Conservation (phyloP, 805 yeast species). For the Tetrapisispora iriomotensis region DNA sequence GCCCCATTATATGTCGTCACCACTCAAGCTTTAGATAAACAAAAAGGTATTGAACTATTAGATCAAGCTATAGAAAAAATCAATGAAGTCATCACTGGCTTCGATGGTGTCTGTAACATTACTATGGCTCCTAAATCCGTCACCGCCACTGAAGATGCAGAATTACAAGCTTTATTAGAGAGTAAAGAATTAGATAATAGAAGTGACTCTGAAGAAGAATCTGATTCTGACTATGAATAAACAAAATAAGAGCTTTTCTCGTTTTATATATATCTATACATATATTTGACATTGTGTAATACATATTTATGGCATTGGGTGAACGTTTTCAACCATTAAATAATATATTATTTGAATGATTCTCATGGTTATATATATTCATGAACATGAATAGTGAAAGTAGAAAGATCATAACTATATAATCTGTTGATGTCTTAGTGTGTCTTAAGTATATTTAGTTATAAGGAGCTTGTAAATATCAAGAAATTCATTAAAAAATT, state of each 20-base stretch:
- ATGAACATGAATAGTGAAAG: too few relatives aligned
- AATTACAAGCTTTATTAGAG: constrained; percentile 90
- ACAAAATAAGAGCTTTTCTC: too few relatives aligned
- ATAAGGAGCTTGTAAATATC: too few relatives aligned
- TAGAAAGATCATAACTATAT: too few relatives aligned
- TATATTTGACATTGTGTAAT: neutral
- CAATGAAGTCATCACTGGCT: constrained; percentile 52
- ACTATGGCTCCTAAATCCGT: constrained; percentile 99
- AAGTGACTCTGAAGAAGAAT: constrained; percentile 59
- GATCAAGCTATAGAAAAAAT: constrained; percentile 73
- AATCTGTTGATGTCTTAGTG: too few relatives aligned
- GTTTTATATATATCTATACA: too few relatives aligned
- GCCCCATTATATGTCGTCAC: constrained; percentile 94
- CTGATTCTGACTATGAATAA: constrained; percentile 24
- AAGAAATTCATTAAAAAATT: too few relatives aligned
- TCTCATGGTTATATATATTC: too few relatives aligned
- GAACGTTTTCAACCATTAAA: too few relatives aligned
- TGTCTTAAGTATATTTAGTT: too few relatives aligned
- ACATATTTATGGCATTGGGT: neutral
- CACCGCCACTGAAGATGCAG: constrained; percentile 96
- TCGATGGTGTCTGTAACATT: constrained; percentile 81
- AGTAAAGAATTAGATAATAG: constrained; percentile 83
- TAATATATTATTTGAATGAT: too few relatives aligned
- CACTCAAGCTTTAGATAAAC: constrained; percentile 86
- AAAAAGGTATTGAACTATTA: constrained; percentile 72